phyloP scores from a whole-genome alignment of 257 asterid genomes.

The Leptodermis oblonga region DNA sequence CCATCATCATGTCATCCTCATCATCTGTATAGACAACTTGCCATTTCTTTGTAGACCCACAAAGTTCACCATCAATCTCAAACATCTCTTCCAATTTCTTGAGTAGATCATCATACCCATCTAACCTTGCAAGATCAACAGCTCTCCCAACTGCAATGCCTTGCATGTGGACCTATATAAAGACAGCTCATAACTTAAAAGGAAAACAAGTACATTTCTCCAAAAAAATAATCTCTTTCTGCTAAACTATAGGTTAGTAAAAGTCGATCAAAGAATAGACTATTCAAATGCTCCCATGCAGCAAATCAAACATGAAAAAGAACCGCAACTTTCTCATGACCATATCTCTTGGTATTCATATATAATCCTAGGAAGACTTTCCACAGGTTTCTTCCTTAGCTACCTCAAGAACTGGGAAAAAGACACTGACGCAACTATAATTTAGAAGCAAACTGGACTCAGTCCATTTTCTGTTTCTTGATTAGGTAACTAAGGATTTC shows the following conservation, averaged over 20 bases:
- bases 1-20: slow-evolving; percentile 99
- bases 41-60: slow-evolving; percentile 78
- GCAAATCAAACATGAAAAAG: background rate
- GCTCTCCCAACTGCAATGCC: slow-evolving; percentile 97
- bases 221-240: too few species aligned
- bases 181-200: background rate
- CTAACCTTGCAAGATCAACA: slow-evolving; percentile 70
- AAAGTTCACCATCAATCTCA: slow-evolving; percentile 76
- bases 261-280: background rate
- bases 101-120: slow-evolving; percentile 76
- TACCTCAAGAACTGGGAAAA: background rate
- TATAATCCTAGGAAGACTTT: background rate
- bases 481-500: background rate
- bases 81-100: slow-evolving; percentile 88
- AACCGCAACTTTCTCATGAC: background rate
- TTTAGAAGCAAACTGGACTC: background rate
- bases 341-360: background rate
- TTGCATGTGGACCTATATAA: slow-evolving; percentile 84
- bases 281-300: background rate
- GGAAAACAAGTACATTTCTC: background rate
- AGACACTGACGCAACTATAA: background rate
- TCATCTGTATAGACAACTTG: slow-evolving; percentile 93
- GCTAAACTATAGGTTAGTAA: too few species aligned
- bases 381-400: background rate
- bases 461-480: background rate